Evolutionary conservation across 2,329 filamentous ascomycete species (phyloP).

Genomic region (Botryotinia globosa): DNA sequence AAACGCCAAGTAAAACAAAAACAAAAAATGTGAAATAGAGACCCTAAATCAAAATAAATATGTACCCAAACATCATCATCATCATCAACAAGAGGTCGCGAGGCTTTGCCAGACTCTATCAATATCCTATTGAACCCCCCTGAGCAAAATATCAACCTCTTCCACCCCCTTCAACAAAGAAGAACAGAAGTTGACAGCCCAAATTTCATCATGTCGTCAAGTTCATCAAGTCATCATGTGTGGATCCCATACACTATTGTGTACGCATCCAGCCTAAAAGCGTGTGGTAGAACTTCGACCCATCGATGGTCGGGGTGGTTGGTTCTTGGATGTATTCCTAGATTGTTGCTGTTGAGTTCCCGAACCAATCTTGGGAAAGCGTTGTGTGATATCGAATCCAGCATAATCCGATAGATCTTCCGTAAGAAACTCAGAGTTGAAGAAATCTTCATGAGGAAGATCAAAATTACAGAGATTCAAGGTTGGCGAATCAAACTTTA

Average conservation of each 20-base stretch:
- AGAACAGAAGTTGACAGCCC: conserved; percentile 10
- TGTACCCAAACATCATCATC: conserved; percentile 20
- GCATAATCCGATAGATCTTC: conserved; percentile 58
- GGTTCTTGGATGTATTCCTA: conserved; percentile 30
- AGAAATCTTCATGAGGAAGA: conserved; percentile 49
- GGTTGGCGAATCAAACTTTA: conserved; percentile 30
- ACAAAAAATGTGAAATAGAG: background rate
- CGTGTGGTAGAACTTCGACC: conserved; percentile 38
- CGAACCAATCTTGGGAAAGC: conserved; percentile 70
- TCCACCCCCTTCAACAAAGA: conserved; percentile 2
- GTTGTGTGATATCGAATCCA: conserved; percentile 69
- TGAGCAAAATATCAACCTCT: conserved; percentile 12
- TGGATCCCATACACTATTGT: conserved; percentile 24
- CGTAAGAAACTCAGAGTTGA: conserved; percentile 52
- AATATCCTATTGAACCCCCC: background rate
- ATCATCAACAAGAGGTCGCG: conserved; percentile 17
- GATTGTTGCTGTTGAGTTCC: conserved; percentile 42
- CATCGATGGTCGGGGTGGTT: conserved; percentile 30
- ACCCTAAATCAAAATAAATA: conserved; percentile 12
- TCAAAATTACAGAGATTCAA: conserved; percentile 32
- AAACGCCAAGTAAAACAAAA: conserved; percentile 6
- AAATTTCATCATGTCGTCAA: conserved; percentile 28
- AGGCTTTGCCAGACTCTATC: conserved; percentile 17
- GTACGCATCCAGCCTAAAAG: conserved; percentile 31
- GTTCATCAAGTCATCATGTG: conserved; percentile 23